Evolutionary conservation across 495 filamentous ascomycete genomes (phyloP), one percentile per base, ranked within the genome.

Genomic region (Baudoinia panamericana): DNA sequence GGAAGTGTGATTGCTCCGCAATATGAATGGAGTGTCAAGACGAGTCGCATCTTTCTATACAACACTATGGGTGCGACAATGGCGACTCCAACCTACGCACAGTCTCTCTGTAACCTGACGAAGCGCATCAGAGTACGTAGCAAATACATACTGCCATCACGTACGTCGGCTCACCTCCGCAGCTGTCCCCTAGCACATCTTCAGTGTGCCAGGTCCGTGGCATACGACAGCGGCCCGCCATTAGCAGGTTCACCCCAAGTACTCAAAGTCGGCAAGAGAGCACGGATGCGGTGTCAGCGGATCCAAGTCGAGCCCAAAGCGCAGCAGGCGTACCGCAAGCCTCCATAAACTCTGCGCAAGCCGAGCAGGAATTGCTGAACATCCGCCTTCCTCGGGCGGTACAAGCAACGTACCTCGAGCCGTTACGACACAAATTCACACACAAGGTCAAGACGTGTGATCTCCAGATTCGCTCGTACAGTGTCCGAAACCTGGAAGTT

Each of bases 401-500:
- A 36, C 84, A 93, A 69, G 80, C 86, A 10, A 58, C 92, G 24
- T 92, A 92, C 59, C 69, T 93, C 31, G 70, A 78, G 40, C 90
- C 90, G 5, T 75, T 96, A 22, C 82, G 82, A 42, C 80, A 83
- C 45, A 50, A 68, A 49, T 66, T 82, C 27, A 55, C 76, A 48
- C 74, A 83, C 51, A 84, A 84, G 24, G 67, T 92, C 16, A 85
- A 85, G 15, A 71, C 79, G 30, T 93, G 86, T 63, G 77, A 94
- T 55, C 76, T 97, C 37, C 90, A 96, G 58, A 65, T 97, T 36
- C 82, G 90, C 47, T 92, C 90, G 16, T 97, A 85, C 69, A 83
- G 70, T 50, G 73, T 86, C 19, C 82, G 82, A 35, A 93, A 94
- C 50, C 75, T 97, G 36, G 82, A 93, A 54, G 86, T 94, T 66